Base-by-base conservation (phyloP, 352 stramenopile species). In the Lagenidium giganteum region DNA sequence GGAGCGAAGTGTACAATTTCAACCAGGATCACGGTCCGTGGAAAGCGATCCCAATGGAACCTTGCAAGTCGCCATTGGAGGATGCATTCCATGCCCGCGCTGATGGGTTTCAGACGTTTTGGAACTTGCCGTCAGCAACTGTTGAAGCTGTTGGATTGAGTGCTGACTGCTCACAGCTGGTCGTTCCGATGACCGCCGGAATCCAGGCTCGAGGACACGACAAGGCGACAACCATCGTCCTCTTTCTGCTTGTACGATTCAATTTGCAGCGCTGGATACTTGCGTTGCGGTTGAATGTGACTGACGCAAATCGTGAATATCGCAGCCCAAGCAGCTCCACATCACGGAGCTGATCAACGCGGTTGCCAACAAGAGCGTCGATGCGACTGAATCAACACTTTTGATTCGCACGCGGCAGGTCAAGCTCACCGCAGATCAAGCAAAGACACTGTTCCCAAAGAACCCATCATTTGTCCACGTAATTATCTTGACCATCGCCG, bases 1-100 rank as follows among this genome's bases (percentile, higher is more conserved):
- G 79, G 75, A 87, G 75, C 41, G 79, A 91, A 70, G 78, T 87
- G 27, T 85, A 80, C 52, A 70, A 87, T 55, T 87, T 83, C 31
- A 87, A 64, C 1, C 71, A 69, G 1, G 69, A 75, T 26, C 67
- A 82, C 18, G 71, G 69, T 8, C 20, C 52, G 0, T 83, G 74
- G 71, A 81, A 69, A 35, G 23, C 56, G 5, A 42, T 84, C 1
- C 40, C 51, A 4, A 61, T 53, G 33, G 29, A 38, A 2, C 52
- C 55, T 8, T 37, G 70, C 14, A 40, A 54, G 17, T 80, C 70
- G 6, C 66, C 66, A n/a, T 40, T 87, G 12, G 31, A 38, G 6
- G n/a, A 52, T 0, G 43, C 41, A 8, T 45, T 75, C 21, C 43
- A 69, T 5, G 52, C 38, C 7, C 35, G 55, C 9, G 52, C 56